Evolutionary conservation across 2,329 filamentous ascomycete species (phyloP), one percentile per base, ranked within the genome.

Genomic region (Colletotrichum noveboracense): DNA sequence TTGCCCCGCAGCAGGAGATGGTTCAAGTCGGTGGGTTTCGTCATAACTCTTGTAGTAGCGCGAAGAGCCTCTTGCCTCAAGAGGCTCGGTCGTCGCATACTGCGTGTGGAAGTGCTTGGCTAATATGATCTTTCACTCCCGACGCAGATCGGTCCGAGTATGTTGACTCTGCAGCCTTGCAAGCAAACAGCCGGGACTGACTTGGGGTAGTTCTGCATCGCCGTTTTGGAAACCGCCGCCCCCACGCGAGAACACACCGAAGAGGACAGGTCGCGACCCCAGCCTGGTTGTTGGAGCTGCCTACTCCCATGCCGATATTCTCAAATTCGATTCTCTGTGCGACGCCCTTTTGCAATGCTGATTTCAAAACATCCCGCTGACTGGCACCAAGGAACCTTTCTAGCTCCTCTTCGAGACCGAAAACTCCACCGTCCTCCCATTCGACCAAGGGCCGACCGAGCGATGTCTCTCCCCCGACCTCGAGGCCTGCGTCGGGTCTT

Each of bases 281-380:
- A 92, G 89, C 81, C 91, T 96, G 77, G 94, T 99, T 43, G 94
- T 98, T 75, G 97, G 97, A 79, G 97, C 97, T 72, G 94, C 96
- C 61, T 99, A 99, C 84, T 98, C 97, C 16, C 97, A 99, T 85
- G 95, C 96, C 32, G 96, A 98, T 86, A 95, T 98, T 82, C 89
- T 98, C 80, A 98, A 96, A 85, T 94, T 96, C 81, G 95, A 95
- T 81, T 91, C 93, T 32, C 80, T 96, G 95, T 97, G 90, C 79
- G 90, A 85, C 36, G 24, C n/a, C 56, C 48, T 28, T 38, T n/a
- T 6, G 28, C 6, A 30, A 38, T 21, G 18, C 16, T 32, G 38
- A 4, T 6, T 14, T n/a, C 13, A 24, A 48, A 28, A 16, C 38
- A n/a, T 16, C 12, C 7, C 18, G 48, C 76, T 75, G 38, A 82